Evolutionary conservation across 2,329 filamentous ascomycete genomes (phyloP).

Genomic region (Xylariaceae sp.): DNA sequence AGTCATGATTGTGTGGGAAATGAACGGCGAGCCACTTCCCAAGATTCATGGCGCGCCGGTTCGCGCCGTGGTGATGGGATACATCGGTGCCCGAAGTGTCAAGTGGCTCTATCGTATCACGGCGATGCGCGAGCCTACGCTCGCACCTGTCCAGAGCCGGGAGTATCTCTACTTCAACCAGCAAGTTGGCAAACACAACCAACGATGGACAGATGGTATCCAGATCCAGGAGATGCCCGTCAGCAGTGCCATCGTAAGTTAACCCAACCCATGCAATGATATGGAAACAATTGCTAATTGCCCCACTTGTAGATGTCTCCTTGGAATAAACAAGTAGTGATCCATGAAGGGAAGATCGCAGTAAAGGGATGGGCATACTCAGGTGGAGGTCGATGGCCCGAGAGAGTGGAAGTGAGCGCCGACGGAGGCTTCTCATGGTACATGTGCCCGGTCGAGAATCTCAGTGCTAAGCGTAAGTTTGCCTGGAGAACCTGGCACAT

Average conservation of each 20-base stretch:
- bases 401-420: conserved; percentile 57
- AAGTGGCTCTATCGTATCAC: conserved; percentile 61
- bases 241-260: conserved; percentile 31
- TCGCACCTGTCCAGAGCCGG: conserved; percentile 57
- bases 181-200: conserved; percentile 64
- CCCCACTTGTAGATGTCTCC: conserved; percentile 47
- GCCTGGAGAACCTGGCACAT: conserved; percentile 62
- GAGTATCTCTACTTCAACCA: conserved; percentile 67
- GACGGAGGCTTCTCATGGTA: conserved; percentile 64
- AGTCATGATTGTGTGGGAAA: conserved; percentile 64
- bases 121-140: conserved; percentile 50
- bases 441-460: conserved; percentile 52
- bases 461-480: conserved; percentile 57
- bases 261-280: neutral
- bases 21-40: conserved; percentile 62
- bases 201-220: conserved; percentile 53
- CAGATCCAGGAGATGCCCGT: conserved; percentile 70
- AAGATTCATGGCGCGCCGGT: conserved; percentile 62
- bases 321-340: conserved; percentile 52
- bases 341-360: conserved; percentile 55
- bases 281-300: neutral
- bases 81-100: conserved; percentile 60
- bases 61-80: conserved; percentile 57
- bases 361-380: conserved; percentile 56
- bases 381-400: conserved; percentile 54